Percentiles rank a stretch among this genome's conserved stretches.
Conservation (phyloP, 2,329 filamentous ascomycete genomes). For the Venturia nashicola region DNA sequence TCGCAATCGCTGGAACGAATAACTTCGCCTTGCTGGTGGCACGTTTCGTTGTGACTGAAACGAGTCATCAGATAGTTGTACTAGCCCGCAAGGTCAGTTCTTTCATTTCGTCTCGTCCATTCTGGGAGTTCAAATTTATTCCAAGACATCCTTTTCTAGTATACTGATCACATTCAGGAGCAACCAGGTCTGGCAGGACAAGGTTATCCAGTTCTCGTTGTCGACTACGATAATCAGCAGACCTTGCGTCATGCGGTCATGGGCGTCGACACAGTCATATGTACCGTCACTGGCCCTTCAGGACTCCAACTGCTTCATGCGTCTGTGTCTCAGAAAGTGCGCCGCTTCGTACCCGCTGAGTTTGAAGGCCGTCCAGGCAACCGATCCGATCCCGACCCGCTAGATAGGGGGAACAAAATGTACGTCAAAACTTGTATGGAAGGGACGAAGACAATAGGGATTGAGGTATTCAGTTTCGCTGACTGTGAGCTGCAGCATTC, state of each 20-base stretch:
- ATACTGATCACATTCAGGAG: constrained; percentile 18
- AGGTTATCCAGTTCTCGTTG: constrained; percentile 53
- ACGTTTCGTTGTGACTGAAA: constrained; percentile 46
- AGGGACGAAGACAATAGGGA: no score
- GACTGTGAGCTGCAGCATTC: constrained; percentile 23
- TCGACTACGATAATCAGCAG: constrained; percentile 51
- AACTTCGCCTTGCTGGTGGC: constrained; percentile 46
- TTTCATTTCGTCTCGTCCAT: neutral
- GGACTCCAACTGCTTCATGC: constrained; percentile 64
- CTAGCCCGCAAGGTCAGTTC: constrained; percentile 49
- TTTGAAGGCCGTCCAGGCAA: constrained; percentile 54
- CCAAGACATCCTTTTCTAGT: neutral
- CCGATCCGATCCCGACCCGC: constrained; percentile 42
- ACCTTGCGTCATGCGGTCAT: constrained; percentile 53
- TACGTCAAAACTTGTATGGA: neutral
- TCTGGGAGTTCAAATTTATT: neutral
- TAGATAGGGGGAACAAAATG: constrained; percentile 44
- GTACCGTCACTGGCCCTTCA: constrained; percentile 53
- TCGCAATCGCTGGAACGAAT: constrained; percentile 50
- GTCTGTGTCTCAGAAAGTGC: constrained; percentile 50
- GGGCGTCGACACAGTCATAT: constrained; percentile 64
- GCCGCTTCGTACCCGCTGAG: constrained; percentile 61
- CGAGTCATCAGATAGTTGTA: constrained; percentile 57
- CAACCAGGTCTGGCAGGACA: constrained; percentile 42
- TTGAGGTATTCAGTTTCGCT: neutral